Evolutionary conservation across 805 yeast species (phyloP).

Genomic region (Ogataea nitratoaversa): DNA sequence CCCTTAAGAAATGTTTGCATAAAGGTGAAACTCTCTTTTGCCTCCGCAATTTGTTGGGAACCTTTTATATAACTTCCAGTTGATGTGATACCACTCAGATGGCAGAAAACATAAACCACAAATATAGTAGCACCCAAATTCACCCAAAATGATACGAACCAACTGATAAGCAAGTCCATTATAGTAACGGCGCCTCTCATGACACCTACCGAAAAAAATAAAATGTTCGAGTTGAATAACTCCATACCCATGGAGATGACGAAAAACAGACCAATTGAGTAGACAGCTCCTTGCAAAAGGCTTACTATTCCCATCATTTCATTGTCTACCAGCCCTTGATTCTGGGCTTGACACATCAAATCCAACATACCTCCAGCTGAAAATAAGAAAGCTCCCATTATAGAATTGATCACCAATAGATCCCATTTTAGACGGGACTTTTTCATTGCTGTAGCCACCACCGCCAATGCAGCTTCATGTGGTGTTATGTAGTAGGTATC

Average conservation of each 20-base stretch:
- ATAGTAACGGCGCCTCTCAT: conserved; percentile 66
- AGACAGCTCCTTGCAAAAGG: conserved; percentile 56
- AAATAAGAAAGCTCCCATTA: conserved; percentile 68
- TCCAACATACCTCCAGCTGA: conserved; percentile 71
- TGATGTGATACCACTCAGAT: conserved; percentile 47
- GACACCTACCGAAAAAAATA: conserved; percentile 66
- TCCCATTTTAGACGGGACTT: conserved; percentile 65
- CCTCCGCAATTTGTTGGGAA: conserved; percentile 42
- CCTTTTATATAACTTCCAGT: conserved; percentile 42
- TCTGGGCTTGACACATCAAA: conserved; percentile 49
- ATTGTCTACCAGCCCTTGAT: conserved; percentile 35
- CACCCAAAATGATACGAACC: conserved; percentile 64
- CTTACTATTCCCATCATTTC: conserved; percentile 50
- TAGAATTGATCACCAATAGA: conserved; percentile 56
- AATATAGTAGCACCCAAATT: conserved; percentile 64
- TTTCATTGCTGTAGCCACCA: conserved; percentile 83
- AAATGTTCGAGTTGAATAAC: conserved; percentile 67
- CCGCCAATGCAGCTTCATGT: conserved; percentile 78
- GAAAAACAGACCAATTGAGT: conserved; percentile 69
- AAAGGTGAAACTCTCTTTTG: conserved; percentile 44
- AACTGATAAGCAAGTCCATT: conserved; percentile 58
- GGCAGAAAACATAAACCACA: conserved; percentile 60
- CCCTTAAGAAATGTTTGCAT: conserved; percentile 64
- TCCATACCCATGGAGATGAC: conserved; percentile 76
- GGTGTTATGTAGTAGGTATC: conserved; percentile 65